phyloP scores from a whole-genome alignment of 2,329 filamentous ascomycete species.

The Diaporthe capsici region DNA sequence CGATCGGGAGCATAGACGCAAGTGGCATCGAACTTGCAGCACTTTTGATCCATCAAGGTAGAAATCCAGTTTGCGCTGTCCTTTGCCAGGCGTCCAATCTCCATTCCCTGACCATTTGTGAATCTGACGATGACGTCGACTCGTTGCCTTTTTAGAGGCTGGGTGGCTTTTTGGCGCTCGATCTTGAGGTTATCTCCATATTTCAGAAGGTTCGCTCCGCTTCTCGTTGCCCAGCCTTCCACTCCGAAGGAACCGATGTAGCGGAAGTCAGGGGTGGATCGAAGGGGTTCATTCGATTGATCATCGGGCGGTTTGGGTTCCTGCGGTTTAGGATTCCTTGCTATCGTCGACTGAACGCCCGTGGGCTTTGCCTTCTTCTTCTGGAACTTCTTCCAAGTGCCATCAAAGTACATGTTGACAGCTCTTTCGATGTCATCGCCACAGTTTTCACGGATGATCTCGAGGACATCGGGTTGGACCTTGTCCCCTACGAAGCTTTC shows the following conservation, averaged over 20 bases:
- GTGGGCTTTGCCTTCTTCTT: conserved; percentile 49
- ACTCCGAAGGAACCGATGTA: conserved; percentile 95
- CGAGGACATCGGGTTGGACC: conserved; percentile 63
- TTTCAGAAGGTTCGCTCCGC: conserved; percentile 80
- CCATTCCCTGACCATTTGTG: conserved; percentile 81
- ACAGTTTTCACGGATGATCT: conserved; percentile 67
- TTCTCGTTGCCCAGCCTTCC: conserved; percentile 91
- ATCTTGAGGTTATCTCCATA: conserved; percentile 89
- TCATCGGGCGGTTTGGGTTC: conserved; percentile 28
- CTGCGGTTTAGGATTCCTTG: conserved; percentile 39
- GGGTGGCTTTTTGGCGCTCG: conserved; percentile 82
- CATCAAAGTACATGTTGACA: conserved; percentile 79
- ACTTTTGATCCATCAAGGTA: conserved; percentile 88
- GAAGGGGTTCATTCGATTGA: conserved; percentile 27
- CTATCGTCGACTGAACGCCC: conserved; percentile 21
- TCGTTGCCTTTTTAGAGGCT: conserved; percentile 69
- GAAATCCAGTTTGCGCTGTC: conserved; percentile 94
- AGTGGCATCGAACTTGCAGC: conserved; percentile 88
- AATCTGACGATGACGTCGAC: conserved; percentile 93
- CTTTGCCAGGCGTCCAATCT: conserved; percentile 89
- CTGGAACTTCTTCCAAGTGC: conserved; percentile 71
- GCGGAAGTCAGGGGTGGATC: conserved; percentile 60
- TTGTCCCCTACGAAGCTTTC: conserved; percentile 72
- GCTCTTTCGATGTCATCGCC: conserved; percentile 72
- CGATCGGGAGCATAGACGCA: conserved; percentile 92